Evolutionary conservation across 257 asterid genomes (phyloP).

Genomic region (Solanum ossicruentum): DNA sequence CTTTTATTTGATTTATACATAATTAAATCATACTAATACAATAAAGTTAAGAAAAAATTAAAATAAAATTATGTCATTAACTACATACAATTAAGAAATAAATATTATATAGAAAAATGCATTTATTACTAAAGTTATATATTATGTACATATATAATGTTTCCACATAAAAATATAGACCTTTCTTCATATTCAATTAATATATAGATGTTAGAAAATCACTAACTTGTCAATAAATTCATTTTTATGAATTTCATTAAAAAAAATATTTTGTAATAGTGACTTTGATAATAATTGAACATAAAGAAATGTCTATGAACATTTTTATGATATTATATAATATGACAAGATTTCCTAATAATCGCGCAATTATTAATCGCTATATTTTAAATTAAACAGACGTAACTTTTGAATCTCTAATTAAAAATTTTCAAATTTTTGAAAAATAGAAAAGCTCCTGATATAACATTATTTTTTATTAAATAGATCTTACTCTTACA

Average conservation of each 20-base stretch:
- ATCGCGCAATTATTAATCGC: background rate
- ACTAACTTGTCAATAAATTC: background rate
- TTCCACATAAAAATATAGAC: background rate
- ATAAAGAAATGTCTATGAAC: background rate
- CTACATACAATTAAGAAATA: too few relatives aligned
- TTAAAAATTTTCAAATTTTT: rapidly evolving
- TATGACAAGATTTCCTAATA: background rate
- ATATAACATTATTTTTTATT: too few relatives aligned
- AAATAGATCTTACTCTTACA: background rate
- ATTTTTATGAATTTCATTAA: background rate
- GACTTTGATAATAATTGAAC: background rate
- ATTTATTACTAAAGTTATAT: too few relatives aligned
- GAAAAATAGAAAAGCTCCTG: rapidly evolving
- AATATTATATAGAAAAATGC: too few relatives aligned
- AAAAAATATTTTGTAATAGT: background rate
- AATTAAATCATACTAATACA: background rate
- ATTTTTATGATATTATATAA: background rate
- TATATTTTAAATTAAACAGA: background rate
- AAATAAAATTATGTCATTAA: background rate
- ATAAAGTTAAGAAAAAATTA: background rate
- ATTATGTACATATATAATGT: background rate
- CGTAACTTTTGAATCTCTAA: background rate
- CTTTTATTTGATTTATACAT: background rate
- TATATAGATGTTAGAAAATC: background rate
- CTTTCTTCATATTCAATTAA: background rate